Base-by-base conservation (phyloP, 2,329 filamentous ascomycete species). In the Phyllosticta citrichinensis region DNA sequence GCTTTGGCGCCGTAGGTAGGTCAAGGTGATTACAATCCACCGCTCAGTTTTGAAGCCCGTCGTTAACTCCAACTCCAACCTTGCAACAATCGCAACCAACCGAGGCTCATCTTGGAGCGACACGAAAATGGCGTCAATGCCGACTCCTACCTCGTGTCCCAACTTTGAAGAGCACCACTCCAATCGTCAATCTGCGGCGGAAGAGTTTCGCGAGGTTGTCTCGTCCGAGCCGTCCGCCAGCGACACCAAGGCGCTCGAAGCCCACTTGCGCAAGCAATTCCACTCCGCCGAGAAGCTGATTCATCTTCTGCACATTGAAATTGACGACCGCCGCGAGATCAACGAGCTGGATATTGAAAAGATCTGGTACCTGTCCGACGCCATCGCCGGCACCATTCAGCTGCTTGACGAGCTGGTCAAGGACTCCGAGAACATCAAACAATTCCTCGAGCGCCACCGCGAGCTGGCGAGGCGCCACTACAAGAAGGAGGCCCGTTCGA, bases 271-370 rank as follows among this genome's bases (percentile, higher is more conserved):
- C 54, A 22, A 12, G 22, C 58, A 60, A 17, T 60, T 64, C 35
- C 17, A 30, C 25, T 51, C 57, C 12, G 62, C 62, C 9, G 57
- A 52, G 12, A 35, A 35, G 51, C 51, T 64, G 50, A 61, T 64
- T 52, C 24, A 52, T 17, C 35, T 58, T 25, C 35, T 64, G 50
- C 60, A 62, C 50, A 40, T 51, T 20, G 40, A 60, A 30, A 55
- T 64, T 54, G 62, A 64, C 40, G 27, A 35, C 19, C 54, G 56
- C 50, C 62, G 62, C 57, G 55, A 53, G 33, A 47, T 47, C 40
- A 47, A 47, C 5, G 40, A 47, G 40, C 40, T 47, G 40, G 40
- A 47, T 14, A n/a, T 47, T 19, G 40, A 47, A n/a, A 47, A 47
- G 40, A 47, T n/a, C 6, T 47, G 40, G 40, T 47, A n/a, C 40